Evolutionary conservation across 257 asterid species (phyloP).

Genomic region (Solanum chiquidenum): DNA sequence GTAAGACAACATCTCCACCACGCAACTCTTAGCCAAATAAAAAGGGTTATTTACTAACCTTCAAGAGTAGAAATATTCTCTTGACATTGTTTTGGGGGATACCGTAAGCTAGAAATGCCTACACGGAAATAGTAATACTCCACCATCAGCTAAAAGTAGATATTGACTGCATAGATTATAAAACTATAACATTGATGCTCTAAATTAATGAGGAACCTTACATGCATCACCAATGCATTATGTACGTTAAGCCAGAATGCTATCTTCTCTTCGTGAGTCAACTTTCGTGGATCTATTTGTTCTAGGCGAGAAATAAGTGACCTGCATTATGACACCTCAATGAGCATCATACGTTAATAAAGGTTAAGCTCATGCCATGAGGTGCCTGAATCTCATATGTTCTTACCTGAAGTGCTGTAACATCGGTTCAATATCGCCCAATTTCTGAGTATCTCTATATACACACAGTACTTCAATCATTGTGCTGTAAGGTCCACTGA

Average conservation of each 20-base stretch:
- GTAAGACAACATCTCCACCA: conserved; percentile 13
- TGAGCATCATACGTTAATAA: not conserved
- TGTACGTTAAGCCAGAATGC: conserved; percentile 97
- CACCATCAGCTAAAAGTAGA: not conserved
- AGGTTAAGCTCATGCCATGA: not conserved
- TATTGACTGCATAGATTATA: not conserved
- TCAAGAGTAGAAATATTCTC: conserved; percentile 71
- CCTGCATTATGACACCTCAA: conserved; percentile 29
- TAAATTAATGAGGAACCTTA: conserved; percentile 17
- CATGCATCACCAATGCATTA: conserved; percentile 97
- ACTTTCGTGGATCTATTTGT: conserved; percentile 65
- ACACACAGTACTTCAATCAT: conserved; percentile 88
- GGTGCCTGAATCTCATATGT: not conserved
- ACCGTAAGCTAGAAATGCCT: conserved; percentile 94
- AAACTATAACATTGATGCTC: not conserved
- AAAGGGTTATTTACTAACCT: conserved; percentile 33
- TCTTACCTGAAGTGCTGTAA: conserved; percentile 68
- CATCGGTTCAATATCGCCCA: conserved; percentile 62
- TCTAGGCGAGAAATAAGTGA: conserved; percentile 80
- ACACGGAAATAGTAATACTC: not conserved
- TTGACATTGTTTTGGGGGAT: conserved; percentile 83
- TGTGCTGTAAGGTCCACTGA: conserved; percentile 98
- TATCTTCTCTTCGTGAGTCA: conserved; percentile 81
- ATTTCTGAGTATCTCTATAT: conserved; percentile 68
- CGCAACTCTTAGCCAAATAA: not conserved